Evolutionary conservation across 805 yeast species (phyloP), one percentile per base, ranked within the genome.

Genomic region (Candida succiphila): DNA sequence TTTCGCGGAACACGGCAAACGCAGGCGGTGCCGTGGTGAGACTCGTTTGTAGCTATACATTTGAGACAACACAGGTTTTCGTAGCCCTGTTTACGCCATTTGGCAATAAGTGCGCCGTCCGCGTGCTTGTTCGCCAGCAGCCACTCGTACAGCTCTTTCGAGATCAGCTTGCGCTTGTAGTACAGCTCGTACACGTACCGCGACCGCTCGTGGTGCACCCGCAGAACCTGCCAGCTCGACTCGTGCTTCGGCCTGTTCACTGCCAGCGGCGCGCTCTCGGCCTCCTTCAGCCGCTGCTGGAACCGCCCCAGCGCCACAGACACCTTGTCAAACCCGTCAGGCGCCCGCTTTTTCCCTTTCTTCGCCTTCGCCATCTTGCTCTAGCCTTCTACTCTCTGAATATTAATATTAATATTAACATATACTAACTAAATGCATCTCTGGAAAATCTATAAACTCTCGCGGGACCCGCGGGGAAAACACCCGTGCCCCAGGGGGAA

Each of bases 61-160:
- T 70, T 67, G 38, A 87, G 54, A 51, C 96, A 87, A 49, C 96
- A 87, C 30, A 87, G 58, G 36, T 78, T 71, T 49, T 87, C 96
- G 52, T 87, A 87, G 8, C 96, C 96, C 41, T 49, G 53, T 33
- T 60, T 61, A 34, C 52, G 52, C 66, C 66, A 61, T 62, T 79
- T 87, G 17, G 95, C 89, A 21, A 87, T 83, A 36, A 87, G 58
- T 29, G 73, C 68, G 5, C 63, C 71, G 49, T 87, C 89, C 2
- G 72, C 82, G 40, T 73, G 72, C 37, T 72, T 70, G 43, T 82
- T 76, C 44, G 69, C 69, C 29, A 85, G 46, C 16, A 86, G 58
- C 80, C 86, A 87, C 29, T 75, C 75, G 53, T 84, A 87, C 7
- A 87, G 60, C 25, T 77, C 78, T 31, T 63, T 59, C 2, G 80